Evolutionary conservation across 2,329 filamentous ascomycete genomes (phyloP).

Genomic region (Aspergillus flavus): DNA sequence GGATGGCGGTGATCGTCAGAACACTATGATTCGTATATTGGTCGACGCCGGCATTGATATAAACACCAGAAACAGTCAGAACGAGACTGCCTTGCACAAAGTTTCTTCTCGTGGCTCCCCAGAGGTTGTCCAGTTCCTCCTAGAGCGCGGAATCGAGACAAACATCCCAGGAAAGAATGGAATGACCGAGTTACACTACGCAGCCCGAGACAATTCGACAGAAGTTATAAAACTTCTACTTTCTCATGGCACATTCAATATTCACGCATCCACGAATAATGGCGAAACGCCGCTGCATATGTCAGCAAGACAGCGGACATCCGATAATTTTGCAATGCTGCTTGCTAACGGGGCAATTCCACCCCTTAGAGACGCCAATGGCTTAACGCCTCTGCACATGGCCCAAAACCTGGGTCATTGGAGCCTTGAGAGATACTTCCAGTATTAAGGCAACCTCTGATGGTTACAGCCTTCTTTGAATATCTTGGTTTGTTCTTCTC

Average conservation of each 20-base stretch:
- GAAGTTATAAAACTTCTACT: not conserved
- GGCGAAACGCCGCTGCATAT: not conserved
- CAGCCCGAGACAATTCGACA: not conserved
- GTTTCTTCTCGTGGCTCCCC: too few relatives aligned
- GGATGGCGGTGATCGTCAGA: too few relatives aligned
- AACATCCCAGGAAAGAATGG: not conserved
- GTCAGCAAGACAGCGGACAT: not conserved
- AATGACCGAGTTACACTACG: not conserved
- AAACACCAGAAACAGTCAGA: too few relatives aligned
- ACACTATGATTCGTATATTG: too few relatives aligned
- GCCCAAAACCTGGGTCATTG: not conserved
- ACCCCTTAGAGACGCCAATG: not conserved
- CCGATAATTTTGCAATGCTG: not conserved
- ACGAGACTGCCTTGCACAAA: too few relatives aligned
- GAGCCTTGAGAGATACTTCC: not conserved
- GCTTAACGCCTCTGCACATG: not conserved
- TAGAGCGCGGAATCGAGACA: not conserved
- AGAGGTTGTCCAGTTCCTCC: not conserved
- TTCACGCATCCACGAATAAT: not conserved
- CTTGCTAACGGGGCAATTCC: not conserved
- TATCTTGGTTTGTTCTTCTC: constrained; percentile 29
- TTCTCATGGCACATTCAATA: not conserved
- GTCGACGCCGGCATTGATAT: too few relatives aligned
- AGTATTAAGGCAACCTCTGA: not conserved
- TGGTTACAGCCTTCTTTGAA: not conserved